Conservation (phyloP, 73 alveolate genomes). For the Loxodes magnus region DNA sequence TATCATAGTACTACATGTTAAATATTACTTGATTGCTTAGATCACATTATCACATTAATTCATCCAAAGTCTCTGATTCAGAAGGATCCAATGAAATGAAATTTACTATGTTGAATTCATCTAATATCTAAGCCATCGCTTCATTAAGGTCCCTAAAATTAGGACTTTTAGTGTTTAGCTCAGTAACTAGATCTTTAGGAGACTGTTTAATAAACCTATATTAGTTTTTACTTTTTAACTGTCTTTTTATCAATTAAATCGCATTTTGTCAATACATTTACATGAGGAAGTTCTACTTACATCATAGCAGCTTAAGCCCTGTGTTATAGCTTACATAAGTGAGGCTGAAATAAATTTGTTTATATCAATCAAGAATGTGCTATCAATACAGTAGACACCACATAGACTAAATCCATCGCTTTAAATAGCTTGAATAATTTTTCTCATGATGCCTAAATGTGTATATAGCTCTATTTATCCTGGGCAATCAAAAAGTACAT, state of each 20-base stretch:
- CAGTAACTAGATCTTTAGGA: constrained; percentile 30
- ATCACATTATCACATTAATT: constrained; percentile 9
- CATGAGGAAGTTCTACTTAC: constrained; percentile 84
- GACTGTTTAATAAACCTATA: constrained; percentile 37
- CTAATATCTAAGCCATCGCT: constrained; percentile 42
- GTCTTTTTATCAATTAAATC: constrained; percentile 58
- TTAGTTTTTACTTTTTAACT: constrained; percentile 28
- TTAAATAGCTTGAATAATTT: constrained; percentile 50
- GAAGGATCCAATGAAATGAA: constrained; percentile 39
- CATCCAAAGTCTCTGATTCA: constrained; percentile 38
- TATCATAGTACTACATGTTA: no score
- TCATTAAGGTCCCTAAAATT: constrained; percentile 57
- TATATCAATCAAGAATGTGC: constrained; percentile 81
- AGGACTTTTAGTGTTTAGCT: constrained; percentile 26
- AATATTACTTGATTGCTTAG: constrained; percentile 9
- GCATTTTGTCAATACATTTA: constrained; percentile 81
- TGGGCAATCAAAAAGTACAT: constrained; percentile 77
- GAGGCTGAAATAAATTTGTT: constrained; percentile 84
- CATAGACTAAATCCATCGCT: constrained; percentile 74
- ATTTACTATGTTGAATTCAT: constrained; percentile 46
- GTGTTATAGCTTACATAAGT: constrained; percentile 50
- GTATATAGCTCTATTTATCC: constrained; percentile 93
- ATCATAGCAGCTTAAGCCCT: constrained; percentile 87
- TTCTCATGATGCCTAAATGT: constrained; percentile 88
- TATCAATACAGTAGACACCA: constrained; percentile 86